Base-by-base conservation (phyloP, 2,329 filamentous ascomycete genomes). In the Ophiostoma angusticollis region DNA sequence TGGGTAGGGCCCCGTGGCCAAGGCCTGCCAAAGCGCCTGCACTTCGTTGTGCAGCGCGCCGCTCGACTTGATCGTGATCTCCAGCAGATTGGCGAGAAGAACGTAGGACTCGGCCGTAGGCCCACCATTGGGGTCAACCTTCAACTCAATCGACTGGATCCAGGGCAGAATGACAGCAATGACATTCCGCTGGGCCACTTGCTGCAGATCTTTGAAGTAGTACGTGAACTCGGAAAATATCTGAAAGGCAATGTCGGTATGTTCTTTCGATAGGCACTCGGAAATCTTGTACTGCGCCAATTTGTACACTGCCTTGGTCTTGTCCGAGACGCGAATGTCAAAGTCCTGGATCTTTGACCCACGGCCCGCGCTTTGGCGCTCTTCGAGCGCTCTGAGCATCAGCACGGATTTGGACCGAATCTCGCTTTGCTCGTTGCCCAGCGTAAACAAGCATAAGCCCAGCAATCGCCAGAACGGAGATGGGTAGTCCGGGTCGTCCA, bases 241-340 rank as follows among this genome's bases (percentile, higher is more conserved):
- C 41, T 87, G 76, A 52, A 96, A 95, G 0, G 89, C 87, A 29
- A 94, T 63, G 48, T 94, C 86, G 0, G 83, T 74, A 55, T 98
- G 84, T 47, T 93, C 84, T 52, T 84, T 84, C 1, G 87, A 83
- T 28, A 98, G 70, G 16, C 87, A 73, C 52, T 89, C 86, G 0
- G 91, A 96, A 17, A 93, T 93, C 54, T 96, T 89, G 48, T 95
- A 96, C 54, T 98, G 91, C 0, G 93, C 91, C 31, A 93, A 68
- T 61, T 98, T 98, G 61, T 96, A 98, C 3, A 98, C 89, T 0
- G 89, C 87, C 48, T 93, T 93, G 0, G 93, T 98, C 61, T 95
- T 96, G 61, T 98, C 93, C 0, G 89, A 93, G 42, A 98, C 91
- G 56, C 87, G 95, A 51, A 98, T 96, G 52, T 98, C 91, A 43